A percentile compares a stretch with the other conserved stretches of the same genome.
Evolutionary conservation across 257 asterid species (phyloP).

Genomic region (Ehretia macrophylla): DNA sequence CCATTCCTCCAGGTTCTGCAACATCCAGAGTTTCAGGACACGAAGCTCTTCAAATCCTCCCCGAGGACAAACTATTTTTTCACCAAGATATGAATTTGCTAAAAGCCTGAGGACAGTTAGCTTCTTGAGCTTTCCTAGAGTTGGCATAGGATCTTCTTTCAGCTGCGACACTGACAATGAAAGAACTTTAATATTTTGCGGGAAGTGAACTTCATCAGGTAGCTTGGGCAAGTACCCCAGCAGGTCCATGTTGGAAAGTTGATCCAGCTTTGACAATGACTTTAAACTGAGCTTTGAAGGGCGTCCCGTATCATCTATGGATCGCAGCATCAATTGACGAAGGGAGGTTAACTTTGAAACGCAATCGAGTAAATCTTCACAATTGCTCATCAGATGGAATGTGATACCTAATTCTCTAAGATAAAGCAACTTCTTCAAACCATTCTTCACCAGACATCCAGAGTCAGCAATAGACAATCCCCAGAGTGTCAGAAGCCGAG

Average conservation of each 20-base stretch:
- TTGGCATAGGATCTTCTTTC: constrained; percentile 28
- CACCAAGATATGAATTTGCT: constrained; percentile 25
- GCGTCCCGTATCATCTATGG: constrained; percentile 21
- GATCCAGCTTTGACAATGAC: constrained; percentile 11
- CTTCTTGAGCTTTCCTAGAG: constrained; percentile 18
- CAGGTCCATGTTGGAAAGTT: constrained; percentile 30
- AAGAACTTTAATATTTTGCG: constrained; percentile 21
- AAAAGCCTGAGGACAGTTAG: constrained; percentile 34
- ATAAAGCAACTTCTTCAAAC: constrained; percentile 2
- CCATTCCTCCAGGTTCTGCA: constrained; percentile 28
- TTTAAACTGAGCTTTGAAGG: constrained; percentile 17
- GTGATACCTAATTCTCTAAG: constrained; percentile 30
- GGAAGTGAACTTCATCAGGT: constrained; percentile 13
- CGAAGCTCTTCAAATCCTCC: constrained; percentile 26
- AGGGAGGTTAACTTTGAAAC: constrained; percentile 16
- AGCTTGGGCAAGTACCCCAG: constrained; percentile 20
- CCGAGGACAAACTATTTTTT: constrained; percentile 12
- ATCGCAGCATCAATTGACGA: constrained; percentile 28
- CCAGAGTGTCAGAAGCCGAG: constrained; percentile 26
- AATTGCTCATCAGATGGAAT: constrained; percentile 14
- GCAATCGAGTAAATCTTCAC: constrained; percentile 18
- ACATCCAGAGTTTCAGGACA: constrained; percentile 33
- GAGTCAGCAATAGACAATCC: constrained; percentile 25
- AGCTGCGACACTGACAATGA: constrained; percentile 29
- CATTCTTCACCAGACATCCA: constrained; percentile 9